Conservation (phyloP, 1,139 yeast genomes). For the Saccharomyces hybrid region DNA sequence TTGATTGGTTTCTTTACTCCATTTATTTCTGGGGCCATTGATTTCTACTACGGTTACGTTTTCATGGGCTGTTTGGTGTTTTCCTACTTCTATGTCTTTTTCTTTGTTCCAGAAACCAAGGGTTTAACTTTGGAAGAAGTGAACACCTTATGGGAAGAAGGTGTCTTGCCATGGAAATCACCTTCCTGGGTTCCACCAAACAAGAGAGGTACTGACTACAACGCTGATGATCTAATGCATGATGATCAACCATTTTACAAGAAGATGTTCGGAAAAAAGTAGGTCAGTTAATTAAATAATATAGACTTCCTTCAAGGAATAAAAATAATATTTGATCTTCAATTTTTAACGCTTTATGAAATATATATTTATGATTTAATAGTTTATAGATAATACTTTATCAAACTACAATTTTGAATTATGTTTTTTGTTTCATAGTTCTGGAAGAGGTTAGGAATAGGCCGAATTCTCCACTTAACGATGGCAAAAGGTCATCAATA, state of each 20-base stretch:
- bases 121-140: slow-evolving; percentile 69
- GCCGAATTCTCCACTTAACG: neutral
- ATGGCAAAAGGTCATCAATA: neutral
- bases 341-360: neutral
- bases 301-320: neutral
- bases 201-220: slow-evolving; percentile 31
- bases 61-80: slow-evolving; percentile 64
- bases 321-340: neutral
- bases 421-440: neutral
- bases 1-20: slow-evolving; percentile 72
- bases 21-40: slow-evolving; percentile 46
- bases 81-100: slow-evolving; percentile 57
- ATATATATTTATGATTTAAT: neutral
- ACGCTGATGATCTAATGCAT: slow-evolving; percentile 19
- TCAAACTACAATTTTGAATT: neutral
- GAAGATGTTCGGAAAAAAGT: slow-evolving; percentile 21
- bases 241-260: slow-evolving; percentile 25
- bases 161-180: slow-evolving; percentile 43
- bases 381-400: neutral
- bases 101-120: slow-evolving; percentile 64
- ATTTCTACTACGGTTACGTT: slow-evolving; percentile 56
- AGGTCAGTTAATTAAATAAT: slow-evolving; percentile 20
- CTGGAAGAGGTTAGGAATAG: no score
- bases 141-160: slow-evolving; percentile 47
- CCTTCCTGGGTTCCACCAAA: slow-evolving; percentile 28